phyloP scores from a whole-genome alignment of 1,284 basidiomycete species.

The Vanrija pseudolonga region DNA sequence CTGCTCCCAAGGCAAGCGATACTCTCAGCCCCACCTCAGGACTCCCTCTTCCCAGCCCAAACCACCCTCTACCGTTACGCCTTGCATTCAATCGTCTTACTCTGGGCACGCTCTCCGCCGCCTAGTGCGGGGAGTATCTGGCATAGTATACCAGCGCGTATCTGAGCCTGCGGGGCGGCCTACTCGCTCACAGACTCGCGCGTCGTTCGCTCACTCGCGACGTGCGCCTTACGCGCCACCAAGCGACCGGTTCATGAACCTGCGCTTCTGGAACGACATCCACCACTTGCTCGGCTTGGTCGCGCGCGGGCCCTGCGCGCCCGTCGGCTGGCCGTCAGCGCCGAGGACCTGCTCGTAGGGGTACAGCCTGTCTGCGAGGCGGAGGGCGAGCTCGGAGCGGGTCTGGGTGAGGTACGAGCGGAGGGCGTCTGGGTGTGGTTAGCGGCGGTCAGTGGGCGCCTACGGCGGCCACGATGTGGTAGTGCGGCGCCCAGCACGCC shows the following conservation, averaged over 20 bases:
- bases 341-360: slow-evolving; percentile 43
- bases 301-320: slow-evolving; percentile 36
- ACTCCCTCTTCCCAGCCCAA: neutral
- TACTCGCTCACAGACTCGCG: neutral
- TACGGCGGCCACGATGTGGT: neutral
- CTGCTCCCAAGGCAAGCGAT: too few species aligned
- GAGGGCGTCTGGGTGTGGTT: slow-evolving; percentile 51
- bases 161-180: too few species aligned
- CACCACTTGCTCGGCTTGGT: slow-evolving; percentile 96
- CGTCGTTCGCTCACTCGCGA: neutral
- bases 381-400: slow-evolving; percentile 81
- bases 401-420: slow-evolving; percentile 89
- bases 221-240: slow-evolving; percentile 1
- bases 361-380: slow-evolving; percentile 85
- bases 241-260: slow-evolving; percentile 29
- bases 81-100: slow-evolving; percentile 1
- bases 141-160: neutral
- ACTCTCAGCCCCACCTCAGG: too few species aligned
- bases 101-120: neutral
- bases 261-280: slow-evolving; percentile 97
- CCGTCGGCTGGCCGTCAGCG: slow-evolving; percentile 58
- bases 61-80: neutral
- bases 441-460: slow-evolving; percentile 5
- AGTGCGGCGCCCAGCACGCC: neutral
- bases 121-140: too few species aligned